Evolutionary conservation across 306 rosid genomes (phyloP), one percentile per base, ranked within the genome.

Genomic region (Cucumis melo): DNA sequence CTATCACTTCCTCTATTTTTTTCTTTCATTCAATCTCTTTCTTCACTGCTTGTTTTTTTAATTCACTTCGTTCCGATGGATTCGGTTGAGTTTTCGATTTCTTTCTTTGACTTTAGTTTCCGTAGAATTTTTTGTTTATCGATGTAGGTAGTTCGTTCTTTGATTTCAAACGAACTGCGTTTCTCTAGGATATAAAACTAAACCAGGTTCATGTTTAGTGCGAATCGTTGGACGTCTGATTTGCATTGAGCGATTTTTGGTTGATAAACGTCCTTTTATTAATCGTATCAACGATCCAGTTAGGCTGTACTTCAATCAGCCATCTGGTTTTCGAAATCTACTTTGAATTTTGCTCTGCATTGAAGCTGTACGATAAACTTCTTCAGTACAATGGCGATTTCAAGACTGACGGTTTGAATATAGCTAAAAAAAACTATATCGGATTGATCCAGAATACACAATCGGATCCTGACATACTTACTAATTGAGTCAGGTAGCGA

Each of bases 1-100:
- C 8, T 39, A 5, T 29, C n/a, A 34, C 48, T 74, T 19, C 32
- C 24, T 32, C 44, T 27, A 2, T 73, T 32, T 0, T 0, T 32
- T 4, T 29, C n/a, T 50, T 23, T 44, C 20, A 34, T 74, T 36
- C n/a, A 19, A 32, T 67, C 27, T 9, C 48, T 46, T 62, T 9
- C 8, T 71, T n/a, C 39, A 1, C 16, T 46, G 75, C 0, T 71
- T 24, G 7, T 13, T 6, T 57, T 77, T 56, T 39, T 39, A 75
- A 82, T 80, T 11, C 36, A 8, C 74, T 73, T 55, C 58, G 48
- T 56, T 81, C 74, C 63, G 32, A 13, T 70, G 78, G 57, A 66
- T 36, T 66, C 44, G 51, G 29, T 66, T 5, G 73, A 39, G 61
- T 78, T 80, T 81, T 54, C 63, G n/a, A 62, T 63, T 57, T 78